These are phyloP conservation scores for Quercus engelmannii DNA, from an alignment of 306 rosid species.

Conservation along the genomic window DNA sequence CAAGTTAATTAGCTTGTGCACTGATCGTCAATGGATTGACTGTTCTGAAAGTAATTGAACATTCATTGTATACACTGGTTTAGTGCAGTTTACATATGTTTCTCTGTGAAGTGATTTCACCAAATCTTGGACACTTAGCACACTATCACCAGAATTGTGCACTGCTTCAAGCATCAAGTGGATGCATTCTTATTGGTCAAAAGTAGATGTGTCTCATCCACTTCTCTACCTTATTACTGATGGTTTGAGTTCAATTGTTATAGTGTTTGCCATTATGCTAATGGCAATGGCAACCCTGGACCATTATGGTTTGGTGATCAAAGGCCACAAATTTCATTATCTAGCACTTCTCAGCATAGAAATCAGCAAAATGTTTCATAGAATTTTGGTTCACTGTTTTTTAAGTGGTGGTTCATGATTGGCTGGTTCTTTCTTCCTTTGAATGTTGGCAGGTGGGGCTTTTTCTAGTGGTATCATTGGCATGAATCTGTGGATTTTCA, in stretches of 20 bases:
- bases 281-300: background rate
- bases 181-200: background rate
- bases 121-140: background rate
- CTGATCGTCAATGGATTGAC: background rate
- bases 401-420: background rate
- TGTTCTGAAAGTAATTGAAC: background rate
- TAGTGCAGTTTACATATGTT: background rate
- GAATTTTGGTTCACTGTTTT: background rate
- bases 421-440: conserved; percentile 15
- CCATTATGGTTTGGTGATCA: background rate
- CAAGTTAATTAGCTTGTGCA: background rate
- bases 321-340: background rate
- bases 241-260: background rate
- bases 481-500: conserved; percentile 2
- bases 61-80: background rate
- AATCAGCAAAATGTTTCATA: background rate
- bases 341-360: background rate
- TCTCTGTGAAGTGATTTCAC: background rate
- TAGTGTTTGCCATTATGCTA: background rate
- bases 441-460: conserved; percentile 13
- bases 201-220: background rate
- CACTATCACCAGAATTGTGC: background rate
- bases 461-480: conserved; percentile 11
- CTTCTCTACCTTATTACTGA: background rate
- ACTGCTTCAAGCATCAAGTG: background rate